Conservation (phyloP, 2,329 filamentous ascomycete genomes). For the Lachnellula occidentalis region DNA sequence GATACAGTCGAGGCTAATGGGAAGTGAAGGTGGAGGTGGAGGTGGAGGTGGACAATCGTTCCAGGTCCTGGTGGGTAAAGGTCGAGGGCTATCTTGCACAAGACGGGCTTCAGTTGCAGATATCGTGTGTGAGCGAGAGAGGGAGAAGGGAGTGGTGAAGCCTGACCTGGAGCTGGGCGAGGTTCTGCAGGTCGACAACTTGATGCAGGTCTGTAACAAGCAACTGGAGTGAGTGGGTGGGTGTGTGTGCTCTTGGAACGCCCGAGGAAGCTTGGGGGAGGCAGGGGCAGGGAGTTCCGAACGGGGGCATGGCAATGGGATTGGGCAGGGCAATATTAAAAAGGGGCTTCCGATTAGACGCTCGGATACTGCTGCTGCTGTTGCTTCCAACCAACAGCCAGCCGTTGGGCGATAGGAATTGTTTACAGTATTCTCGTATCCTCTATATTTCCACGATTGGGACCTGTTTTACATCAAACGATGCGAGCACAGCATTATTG, state of each 20-base stretch:
- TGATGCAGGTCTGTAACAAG: conserved; percentile 36
- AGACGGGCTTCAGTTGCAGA: neutral
- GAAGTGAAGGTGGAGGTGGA: neutral
- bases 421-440: too few species aligned
- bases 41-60: neutral
- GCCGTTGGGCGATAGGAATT: neutral
- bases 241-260: conserved; percentile 24
- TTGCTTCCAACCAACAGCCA: neutral
- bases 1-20: neutral
- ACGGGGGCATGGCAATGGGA: neutral
- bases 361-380: neutral
- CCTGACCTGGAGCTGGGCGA: conserved; percentile 4
- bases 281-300: neutral
- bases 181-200: conserved; percentile 28
- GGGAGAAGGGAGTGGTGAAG: neutral
- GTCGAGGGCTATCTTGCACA: neutral
- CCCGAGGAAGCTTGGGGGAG: conserved; percentile 28
- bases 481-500: too few species aligned
- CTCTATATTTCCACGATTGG: too few species aligned
- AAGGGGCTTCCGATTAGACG: neutral
- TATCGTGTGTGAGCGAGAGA: conserved; percentile 1
- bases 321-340: neutral
- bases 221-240: neutral
- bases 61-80: neutral
- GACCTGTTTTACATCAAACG: too few species aligned